These are phyloP conservation scores for Trichoderma sp. DNA, from an alignment of 2,329 filamentous ascomycete species.

Conservation along the genomic window DNA sequence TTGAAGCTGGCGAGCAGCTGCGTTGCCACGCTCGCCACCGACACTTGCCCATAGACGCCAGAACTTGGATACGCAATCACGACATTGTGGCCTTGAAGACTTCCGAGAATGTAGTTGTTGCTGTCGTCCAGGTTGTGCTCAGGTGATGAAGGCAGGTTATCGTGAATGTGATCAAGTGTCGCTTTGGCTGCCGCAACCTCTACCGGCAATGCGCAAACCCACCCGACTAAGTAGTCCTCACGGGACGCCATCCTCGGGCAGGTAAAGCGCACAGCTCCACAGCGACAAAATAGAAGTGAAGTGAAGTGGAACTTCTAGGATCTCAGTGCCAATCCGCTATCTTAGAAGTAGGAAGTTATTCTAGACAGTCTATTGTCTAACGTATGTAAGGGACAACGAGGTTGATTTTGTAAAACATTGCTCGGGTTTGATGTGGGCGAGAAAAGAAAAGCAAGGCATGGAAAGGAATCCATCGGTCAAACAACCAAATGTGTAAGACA, in stretches of 20 bases:
- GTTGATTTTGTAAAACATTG: not conserved
- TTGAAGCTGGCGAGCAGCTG: not conserved
- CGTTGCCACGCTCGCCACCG: not conserved
- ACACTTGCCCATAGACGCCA: not conserved
- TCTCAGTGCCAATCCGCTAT: not conserved
- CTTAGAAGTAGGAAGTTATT: not conserved
- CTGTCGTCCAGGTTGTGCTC: not conserved
- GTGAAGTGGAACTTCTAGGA: not conserved
- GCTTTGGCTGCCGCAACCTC: slow-evolving; percentile 9
- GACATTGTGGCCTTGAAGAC: slow-evolving; percentile 5
- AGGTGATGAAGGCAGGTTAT: not conserved
- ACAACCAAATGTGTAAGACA: not conserved
- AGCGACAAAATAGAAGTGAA: not conserved
- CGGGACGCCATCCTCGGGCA: slow-evolving; percentile 1
- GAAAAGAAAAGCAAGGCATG: not conserved
- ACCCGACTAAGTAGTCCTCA: not conserved
- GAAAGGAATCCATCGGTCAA: not conserved
- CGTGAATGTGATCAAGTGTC: not conserved
- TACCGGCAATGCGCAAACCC: slow-evolving; percentile 9
- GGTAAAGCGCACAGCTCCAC: not conserved
- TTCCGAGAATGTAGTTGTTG: slow-evolving; percentile 4
- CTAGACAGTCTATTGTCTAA: not conserved
- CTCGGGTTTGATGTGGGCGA: not conserved
- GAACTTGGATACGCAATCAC: slow-evolving; percentile 1
- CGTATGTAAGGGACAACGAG: not conserved